phyloP scores from a whole-genome alignment of 1,284 basidiomycete species.

The Cystobasidium slooffiae region DNA sequence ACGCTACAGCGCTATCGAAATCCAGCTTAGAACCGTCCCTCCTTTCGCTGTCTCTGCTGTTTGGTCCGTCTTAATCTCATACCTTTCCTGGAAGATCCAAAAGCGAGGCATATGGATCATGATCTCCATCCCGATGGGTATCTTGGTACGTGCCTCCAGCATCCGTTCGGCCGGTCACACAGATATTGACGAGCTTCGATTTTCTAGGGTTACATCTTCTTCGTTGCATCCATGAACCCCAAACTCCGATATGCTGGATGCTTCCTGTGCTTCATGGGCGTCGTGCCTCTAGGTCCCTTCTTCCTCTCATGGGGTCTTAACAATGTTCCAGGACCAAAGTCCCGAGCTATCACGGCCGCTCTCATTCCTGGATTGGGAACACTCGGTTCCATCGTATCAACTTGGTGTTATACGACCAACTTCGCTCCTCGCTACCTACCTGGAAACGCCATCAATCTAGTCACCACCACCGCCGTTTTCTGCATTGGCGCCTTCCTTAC shows the following conservation, averaged over 20 bases:
- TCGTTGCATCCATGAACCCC: slow-evolving; percentile 44
- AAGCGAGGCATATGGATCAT: slow-evolving; percentile 47
- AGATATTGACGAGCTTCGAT: not conserved
- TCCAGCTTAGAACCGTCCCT: slow-evolving; percentile 43
- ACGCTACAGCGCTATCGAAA: slow-evolving; percentile 28
- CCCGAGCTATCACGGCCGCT: slow-evolving; percentile 47
- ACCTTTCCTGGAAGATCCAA: slow-evolving; percentile 43
- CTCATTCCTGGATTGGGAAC: slow-evolving; percentile 46
- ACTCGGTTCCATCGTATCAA: slow-evolving; percentile 39
- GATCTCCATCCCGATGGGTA: slow-evolving; percentile 39
- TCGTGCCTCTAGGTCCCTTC: slow-evolving; percentile 30
- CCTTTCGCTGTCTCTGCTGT: slow-evolving; percentile 48
- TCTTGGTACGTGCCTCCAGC: slow-evolving; percentile 16
- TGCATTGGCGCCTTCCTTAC: slow-evolving; percentile 31
- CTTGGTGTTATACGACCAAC: slow-evolving; percentile 39
- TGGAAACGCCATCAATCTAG: slow-evolving; percentile 38
- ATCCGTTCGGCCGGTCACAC: too few relatives aligned
- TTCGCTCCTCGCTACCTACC: slow-evolving; percentile 32
- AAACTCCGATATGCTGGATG: slow-evolving; percentile 47
- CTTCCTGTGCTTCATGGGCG: slow-evolving; percentile 47
- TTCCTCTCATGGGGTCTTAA: slow-evolving; percentile 45
- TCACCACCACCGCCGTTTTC: slow-evolving; percentile 9
- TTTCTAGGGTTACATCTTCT: slow-evolving; percentile 47
- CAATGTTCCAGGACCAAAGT: slow-evolving; percentile 46
- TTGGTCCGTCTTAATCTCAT: slow-evolving; percentile 45